Base-by-base conservation (phyloP, 148 eudicot species). In the Pharnaceum exiguum region DNA sequence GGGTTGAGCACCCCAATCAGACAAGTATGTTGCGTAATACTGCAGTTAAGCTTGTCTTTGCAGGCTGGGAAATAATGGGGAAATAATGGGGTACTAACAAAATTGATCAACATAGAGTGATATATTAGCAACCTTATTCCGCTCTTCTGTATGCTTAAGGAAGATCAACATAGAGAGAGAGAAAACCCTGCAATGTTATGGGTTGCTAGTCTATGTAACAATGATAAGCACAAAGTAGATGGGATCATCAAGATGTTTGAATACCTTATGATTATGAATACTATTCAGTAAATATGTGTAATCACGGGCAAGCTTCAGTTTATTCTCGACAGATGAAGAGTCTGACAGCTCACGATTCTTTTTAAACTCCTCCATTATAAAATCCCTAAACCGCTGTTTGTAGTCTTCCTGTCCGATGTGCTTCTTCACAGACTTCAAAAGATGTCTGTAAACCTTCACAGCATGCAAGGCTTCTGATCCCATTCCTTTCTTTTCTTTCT, bases 181-280 rank as follows among this genome's bases (percentile, higher is more conserved):
- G 7, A 19, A 22, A 16, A 49, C 30, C 7, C 28, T 12, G 16
- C 6, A 13, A 16, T n/a, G n/a, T n/a, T n/a, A n/a, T n/a, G n/a
- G n/a, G n/a, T n/a, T n/a, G n/a, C n/a, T n/a, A n/a, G n/a, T 12
- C 42, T 31, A 16, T 65, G 22, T 4, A 22, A 12, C 38, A 35
- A 12, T 12, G 7, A 12, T 35, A 12, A 35, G 7, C 38, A 12
- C 12, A 35, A 46, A 30, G 19, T 24, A 63, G 5, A 4, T 37
- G 17, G 23, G 39, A 8, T 48, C 23, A 21, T 19, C 19, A 18
- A 7, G 17, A 13, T 24, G 26, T 33, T 15, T 19, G 23, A 39
- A 36, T 62, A 90, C 97, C 97, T 85, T 77, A 47, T 91, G 96
- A 63, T 87, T 78, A 62, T 91, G 98, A 13, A 93, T 79, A 36